Evolutionary conservation across 2,329 filamentous ascomycete species (phyloP).

Genomic region (Drechslerella dactyloides): DNA sequence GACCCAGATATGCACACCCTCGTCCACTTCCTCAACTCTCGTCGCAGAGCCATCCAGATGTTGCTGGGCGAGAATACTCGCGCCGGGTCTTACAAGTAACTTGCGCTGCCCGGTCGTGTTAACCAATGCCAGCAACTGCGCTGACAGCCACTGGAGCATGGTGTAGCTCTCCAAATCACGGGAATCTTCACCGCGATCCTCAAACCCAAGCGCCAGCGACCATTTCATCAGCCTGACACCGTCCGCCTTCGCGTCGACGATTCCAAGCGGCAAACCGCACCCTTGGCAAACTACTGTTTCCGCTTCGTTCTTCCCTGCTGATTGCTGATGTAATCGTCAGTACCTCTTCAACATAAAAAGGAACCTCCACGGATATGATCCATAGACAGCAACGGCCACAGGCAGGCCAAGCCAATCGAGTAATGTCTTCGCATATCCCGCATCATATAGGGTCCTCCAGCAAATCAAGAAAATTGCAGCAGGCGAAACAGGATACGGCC

Average conservation of each 20-base stretch:
- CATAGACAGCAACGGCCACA: conserved; percentile 1
- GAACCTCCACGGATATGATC: too few species aligned
- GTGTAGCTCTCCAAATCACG: conserved; percentile 28
- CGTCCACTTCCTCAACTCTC: conserved; percentile 20
- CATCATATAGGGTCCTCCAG: conserved; percentile 56
- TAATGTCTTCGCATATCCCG: conserved; percentile 33
- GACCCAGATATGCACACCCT: conserved; percentile 44
- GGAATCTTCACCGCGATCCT: not conserved
- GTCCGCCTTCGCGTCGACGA: conserved; percentile 40
- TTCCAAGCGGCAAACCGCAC: conserved; percentile 37
- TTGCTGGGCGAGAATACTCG: conserved; percentile 34
- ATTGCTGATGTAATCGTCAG: conserved; percentile 31
- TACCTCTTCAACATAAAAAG: not conserved
- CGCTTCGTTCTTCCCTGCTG: conserved; percentile 31
- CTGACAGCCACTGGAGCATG: conserved; percentile 45
- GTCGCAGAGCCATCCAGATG: conserved; percentile 28
- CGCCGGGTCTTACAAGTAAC: conserved; percentile 40
- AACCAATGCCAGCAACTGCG: conserved; percentile 36
- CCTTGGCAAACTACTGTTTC: conserved; percentile 22
- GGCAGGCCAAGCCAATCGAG: not conserved
- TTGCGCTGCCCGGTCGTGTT: conserved; percentile 43
- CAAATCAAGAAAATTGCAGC: conserved; percentile 46
- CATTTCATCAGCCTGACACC: conserved; percentile 48
- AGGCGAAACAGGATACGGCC: conserved; percentile 50
- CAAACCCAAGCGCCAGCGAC: conserved; percentile 29